phyloP scores from a whole-genome alignment of 176 grass and related monocot species.

The Carex kokanica region DNA sequence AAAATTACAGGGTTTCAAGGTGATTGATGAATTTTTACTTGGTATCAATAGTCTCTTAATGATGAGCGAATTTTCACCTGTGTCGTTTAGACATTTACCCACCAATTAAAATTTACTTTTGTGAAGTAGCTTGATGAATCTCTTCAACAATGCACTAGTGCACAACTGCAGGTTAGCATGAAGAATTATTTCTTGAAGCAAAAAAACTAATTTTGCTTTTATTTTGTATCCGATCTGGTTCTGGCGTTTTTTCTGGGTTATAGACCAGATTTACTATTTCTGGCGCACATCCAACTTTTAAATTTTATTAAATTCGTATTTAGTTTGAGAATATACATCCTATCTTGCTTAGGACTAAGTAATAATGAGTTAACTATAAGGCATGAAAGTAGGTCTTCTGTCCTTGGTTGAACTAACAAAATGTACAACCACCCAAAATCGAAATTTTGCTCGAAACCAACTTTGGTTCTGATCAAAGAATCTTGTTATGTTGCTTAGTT shows the following conservation, averaged over 20 bases:
- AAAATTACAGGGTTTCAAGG: too few relatives aligned
- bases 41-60: background rate
- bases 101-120: too few relatives aligned
- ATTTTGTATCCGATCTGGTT: background rate
- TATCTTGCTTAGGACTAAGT: background rate
- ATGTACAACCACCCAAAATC: background rate
- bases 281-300: background rate
- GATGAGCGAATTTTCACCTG: background rate
- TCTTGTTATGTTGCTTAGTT: slow-evolving; percentile 37
- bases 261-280: background rate
- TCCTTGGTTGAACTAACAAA: background rate
- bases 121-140: background rate
- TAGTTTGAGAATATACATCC: background rate
- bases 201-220: background rate
- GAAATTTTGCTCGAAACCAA: background rate
- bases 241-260: background rate
- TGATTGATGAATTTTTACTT: too few relatives aligned
- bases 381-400: background rate
- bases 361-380: background rate
- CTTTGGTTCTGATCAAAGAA: slow-evolving; percentile 7
- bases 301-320: background rate
- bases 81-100: background rate
- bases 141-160: background rate
- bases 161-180: background rate
- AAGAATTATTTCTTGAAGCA: background rate